A percentile compares a stretch with the other conserved stretches of the same genome.
phyloP scores from a whole-genome alignment of 2,329 filamentous ascomycete species.

The Macrophomina phaseolina region DNA sequence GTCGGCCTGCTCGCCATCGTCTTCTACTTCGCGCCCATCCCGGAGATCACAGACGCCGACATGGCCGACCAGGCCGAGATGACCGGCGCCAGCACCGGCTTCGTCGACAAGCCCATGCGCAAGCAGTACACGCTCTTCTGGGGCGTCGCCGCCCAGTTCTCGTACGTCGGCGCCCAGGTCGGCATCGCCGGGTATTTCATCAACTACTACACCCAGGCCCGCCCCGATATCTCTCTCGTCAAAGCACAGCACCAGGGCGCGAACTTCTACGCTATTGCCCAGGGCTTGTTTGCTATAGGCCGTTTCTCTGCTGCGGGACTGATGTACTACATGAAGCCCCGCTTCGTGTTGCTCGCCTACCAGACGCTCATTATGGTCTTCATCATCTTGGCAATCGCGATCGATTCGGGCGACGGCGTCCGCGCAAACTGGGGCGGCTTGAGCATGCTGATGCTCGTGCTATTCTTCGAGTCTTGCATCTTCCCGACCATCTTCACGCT shows the following conservation, averaged over 20 bases:
- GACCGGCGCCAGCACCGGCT: conserved; percentile 52
- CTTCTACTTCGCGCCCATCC: conserved; percentile 72
- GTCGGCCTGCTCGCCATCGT: conserved; percentile 69
- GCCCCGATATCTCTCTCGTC: conserved; percentile 36
- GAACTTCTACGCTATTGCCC: conserved; percentile 47
- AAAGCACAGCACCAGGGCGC: conserved; percentile 41
- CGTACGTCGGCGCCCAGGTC: conserved; percentile 59
- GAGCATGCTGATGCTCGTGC: conserved; percentile 44
- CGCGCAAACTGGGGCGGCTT: conserved; percentile 45
- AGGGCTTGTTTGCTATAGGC: conserved; percentile 44
- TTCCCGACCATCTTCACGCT: conserved; percentile 49
- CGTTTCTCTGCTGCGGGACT: conserved; percentile 46
- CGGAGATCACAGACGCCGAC: conserved; percentile 74
- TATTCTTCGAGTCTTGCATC: conserved; percentile 48
- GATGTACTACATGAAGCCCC: conserved; percentile 46
- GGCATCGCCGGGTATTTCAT: conserved; percentile 60
- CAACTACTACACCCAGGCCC: conserved; percentile 45
- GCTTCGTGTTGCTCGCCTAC: conserved; percentile 44
- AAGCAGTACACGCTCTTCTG: conserved; percentile 61
- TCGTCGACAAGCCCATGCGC: conserved; percentile 65
- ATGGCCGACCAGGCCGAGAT: conserved; percentile 59
- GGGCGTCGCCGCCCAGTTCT: conserved; percentile 54
- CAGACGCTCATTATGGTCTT: conserved; percentile 46
- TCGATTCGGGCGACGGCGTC: conserved; percentile 36
- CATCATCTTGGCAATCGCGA: conserved; percentile 41